phyloP scores from a whole-genome alignment of 768 basidiomycete genomes.

The Krasilnikovozyma curviuscula region DNA sequence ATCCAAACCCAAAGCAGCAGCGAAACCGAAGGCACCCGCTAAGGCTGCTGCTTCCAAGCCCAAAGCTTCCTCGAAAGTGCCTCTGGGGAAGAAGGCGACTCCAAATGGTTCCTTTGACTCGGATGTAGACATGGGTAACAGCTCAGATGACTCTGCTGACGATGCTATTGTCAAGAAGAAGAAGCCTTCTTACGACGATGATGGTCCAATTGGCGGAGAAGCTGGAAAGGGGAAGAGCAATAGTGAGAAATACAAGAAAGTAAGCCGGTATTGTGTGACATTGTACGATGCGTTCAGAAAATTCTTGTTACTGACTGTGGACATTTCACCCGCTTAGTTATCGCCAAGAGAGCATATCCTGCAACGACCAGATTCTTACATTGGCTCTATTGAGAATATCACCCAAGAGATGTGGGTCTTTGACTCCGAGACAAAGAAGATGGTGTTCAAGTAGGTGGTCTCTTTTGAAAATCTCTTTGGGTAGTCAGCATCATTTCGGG shows the following conservation, averaged over 20 bases:
- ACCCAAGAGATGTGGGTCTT: conserved; percentile 86
- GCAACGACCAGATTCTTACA: conserved; percentile 42
- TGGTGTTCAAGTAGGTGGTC: conserved; percentile 55
- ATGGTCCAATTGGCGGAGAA: conserved; percentile 9
- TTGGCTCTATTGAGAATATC: conserved; percentile 80
- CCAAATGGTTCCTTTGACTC: conserved; percentile 34
- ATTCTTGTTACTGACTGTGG: background rate
- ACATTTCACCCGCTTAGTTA: conserved; percentile 35
- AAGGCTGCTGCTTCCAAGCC: conserved; percentile 33
- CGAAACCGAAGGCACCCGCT: conserved; percentile 26
- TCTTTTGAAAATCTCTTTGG: background rate
- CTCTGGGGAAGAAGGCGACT: background rate
- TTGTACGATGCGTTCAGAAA: background rate
- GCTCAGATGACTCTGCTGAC: conserved; percentile 31
- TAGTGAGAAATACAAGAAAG: conserved; percentile 80
- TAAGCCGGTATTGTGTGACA: conserved; percentile 24
- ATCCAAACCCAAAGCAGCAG: conserved; percentile 23
- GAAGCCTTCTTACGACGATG: conserved; percentile 10
- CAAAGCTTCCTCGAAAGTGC: conserved; percentile 28
- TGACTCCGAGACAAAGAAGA: conserved; percentile 61
- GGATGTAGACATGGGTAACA: conserved; percentile 37
- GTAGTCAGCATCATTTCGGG: background rate
- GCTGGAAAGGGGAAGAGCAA: conserved; percentile 50
- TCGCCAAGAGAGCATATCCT: conserved; percentile 88
- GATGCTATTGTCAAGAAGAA: conserved; percentile 14